These are phyloP conservation scores for Ploettnerulaceae sp. DNA, from an alignment of 2,329 filamentous ascomycete genomes.

Conservation along the genomic window DNA sequence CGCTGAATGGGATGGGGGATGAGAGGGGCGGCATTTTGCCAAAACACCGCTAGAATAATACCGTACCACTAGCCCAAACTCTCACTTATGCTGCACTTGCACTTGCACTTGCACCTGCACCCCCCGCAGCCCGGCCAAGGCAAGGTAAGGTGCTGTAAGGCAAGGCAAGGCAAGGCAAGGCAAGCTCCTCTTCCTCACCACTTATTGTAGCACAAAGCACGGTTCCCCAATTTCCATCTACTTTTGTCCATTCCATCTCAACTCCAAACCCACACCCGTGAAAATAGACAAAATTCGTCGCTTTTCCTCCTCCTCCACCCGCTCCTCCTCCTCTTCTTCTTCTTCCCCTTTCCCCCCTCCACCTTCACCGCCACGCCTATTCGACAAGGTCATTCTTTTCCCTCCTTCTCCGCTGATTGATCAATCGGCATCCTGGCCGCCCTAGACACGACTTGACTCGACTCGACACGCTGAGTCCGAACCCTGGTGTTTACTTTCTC, in stretches of 20 bases:
- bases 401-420: not conserved
- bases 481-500: slow-evolving; percentile 20
- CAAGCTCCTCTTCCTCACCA: too few species aligned
- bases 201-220: not conserved
- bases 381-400: not conserved
- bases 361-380: not conserved
- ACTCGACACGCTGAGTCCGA: slow-evolving; percentile 1
- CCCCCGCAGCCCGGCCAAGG: not conserved
- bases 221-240: not conserved
- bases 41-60: too few species aligned
- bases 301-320: not conserved
- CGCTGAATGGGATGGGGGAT: too few species aligned
- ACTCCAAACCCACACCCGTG: slow-evolving; percentile 2
- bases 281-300: not conserved
- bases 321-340: not conserved
- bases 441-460: not conserved
- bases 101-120: not conserved
- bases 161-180: too few species aligned
- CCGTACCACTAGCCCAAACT: too few species aligned
- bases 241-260: slow-evolving; percentile 4
- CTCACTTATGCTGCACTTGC: not conserved
- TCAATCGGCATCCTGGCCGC: too few species aligned
- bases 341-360: not conserved
- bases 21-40: too few species aligned
- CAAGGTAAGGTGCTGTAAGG: too few species aligned